phyloP scores from a whole-genome alignment of 2,329 filamentous ascomycete species.

The Penicillium sp. region DNA sequence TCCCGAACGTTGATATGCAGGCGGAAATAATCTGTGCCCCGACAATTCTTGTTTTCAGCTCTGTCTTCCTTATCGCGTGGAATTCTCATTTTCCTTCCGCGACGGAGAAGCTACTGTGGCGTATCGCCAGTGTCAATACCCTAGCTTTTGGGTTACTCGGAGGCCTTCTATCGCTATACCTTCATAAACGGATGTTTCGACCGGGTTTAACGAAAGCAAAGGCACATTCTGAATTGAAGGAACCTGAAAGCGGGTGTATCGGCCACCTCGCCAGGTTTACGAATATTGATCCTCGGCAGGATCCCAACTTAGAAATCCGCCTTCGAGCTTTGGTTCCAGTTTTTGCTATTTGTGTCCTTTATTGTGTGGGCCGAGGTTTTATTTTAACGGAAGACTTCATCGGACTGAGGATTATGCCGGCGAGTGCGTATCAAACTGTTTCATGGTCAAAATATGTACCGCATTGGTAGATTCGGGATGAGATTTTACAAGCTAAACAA shows the following conservation, averaged over 20 bases:
- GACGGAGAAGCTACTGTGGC: background rate
- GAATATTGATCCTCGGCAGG: background rate
- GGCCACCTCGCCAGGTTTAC: background rate
- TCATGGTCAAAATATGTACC: background rate
- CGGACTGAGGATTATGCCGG: background rate
- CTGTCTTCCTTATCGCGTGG: background rate
- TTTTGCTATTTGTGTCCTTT: background rate
- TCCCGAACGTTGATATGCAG: background rate
- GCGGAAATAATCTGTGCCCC: background rate
- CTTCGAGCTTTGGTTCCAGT: background rate
- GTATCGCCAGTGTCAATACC: background rate
- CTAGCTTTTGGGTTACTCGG: background rate
- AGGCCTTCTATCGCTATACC: background rate
- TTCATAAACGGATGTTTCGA: background rate
- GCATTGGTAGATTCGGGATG: background rate
- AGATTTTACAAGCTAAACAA: no score
- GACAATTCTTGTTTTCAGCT: background rate
- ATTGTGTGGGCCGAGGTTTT: background rate
- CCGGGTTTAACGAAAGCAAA: background rate
- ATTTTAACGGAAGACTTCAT: background rate
- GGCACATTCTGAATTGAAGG: background rate
- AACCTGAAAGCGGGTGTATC: background rate
- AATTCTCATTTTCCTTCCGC: background rate
- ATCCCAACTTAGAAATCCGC: background rate
- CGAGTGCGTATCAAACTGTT: background rate